These are phyloP conservation scores for Inga laurina DNA, from an alignment of 306 rosid genomes.

Conservation along the genomic window DNA sequence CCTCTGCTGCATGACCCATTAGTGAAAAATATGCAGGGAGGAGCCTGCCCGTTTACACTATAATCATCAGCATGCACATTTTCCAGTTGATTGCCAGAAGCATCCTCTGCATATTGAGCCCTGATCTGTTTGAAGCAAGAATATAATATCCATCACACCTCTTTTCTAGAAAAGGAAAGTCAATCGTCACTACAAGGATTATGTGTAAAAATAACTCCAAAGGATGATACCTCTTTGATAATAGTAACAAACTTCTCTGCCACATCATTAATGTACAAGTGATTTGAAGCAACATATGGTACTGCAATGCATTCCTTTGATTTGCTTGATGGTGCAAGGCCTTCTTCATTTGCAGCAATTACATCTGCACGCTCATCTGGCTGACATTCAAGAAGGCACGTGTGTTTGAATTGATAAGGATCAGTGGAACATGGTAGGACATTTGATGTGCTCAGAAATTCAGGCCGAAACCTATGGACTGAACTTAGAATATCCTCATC, in stretches of 20 bases:
- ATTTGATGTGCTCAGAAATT: conserved; percentile 52
- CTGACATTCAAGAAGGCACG: conserved; percentile 48
- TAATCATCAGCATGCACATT: conserved; percentile 29
- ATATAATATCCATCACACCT: conserved; percentile 12
- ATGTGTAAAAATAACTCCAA: conserved; percentile 16
- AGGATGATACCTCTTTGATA: conserved; percentile 70
- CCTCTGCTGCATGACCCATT: conserved; percentile 69
- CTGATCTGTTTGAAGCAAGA: conserved; percentile 53
- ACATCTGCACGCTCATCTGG: conserved; percentile 47
- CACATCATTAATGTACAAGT: conserved; percentile 49
- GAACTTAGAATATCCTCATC: conserved; percentile 71
- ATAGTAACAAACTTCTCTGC: conserved; percentile 54
- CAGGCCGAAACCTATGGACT: conserved; percentile 77
- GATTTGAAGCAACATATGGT: conserved; percentile 66
- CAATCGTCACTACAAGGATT: background rate
- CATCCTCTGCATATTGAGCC: conserved; percentile 45
- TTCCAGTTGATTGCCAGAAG: conserved; percentile 40
- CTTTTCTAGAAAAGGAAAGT: conserved; percentile 2
- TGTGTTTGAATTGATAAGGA: conserved; percentile 60
- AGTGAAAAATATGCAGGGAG: conserved; percentile 60
- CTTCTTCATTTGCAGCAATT: conserved; percentile 42
- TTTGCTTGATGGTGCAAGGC: conserved; percentile 46
- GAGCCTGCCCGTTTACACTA: conserved; percentile 34
- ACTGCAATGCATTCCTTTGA: conserved; percentile 52
- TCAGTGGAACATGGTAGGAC: conserved; percentile 53